A percentile compares a stretch with the other conserved stretches of the same genome.
phyloP scores from a whole-genome alignment of 305 asterid species.

The Fraxinus nigra region DNA sequence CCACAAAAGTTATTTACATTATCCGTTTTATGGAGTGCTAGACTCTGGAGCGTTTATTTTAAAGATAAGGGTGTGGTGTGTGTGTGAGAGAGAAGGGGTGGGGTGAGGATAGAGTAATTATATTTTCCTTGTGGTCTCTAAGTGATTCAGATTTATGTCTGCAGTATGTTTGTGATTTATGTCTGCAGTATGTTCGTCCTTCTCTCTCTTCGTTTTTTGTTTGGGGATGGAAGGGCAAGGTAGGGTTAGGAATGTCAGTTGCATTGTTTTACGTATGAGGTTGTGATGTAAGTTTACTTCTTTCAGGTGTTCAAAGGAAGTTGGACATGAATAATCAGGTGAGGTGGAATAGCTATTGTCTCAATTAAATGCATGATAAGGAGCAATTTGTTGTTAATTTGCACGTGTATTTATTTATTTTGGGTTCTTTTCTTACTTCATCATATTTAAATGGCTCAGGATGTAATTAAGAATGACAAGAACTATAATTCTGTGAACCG shows the following conservation, averaged over 20 bases:
- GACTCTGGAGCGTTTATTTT: constrained; percentile 20
- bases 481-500: constrained; percentile 44
- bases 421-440: background rate
- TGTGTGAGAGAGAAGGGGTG: background rate
- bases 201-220: background rate
- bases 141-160: background rate
- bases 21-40: background rate
- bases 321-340: constrained; percentile 82
- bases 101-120: background rate
- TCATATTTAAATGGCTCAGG: constrained; percentile 30
- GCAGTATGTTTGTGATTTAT: background rate
- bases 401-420: background rate
- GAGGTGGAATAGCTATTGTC: background rate
- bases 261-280: background rate
- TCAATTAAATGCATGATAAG: background rate
- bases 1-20: background rate
- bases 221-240: background rate
- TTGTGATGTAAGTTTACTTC: constrained; percentile 18
- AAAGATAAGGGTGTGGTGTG: background rate
- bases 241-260: background rate
- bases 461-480: constrained; percentile 45
- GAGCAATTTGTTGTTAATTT: background rate
- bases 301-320: constrained; percentile 85
- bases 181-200: background rate
- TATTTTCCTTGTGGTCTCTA: background rate